Evolutionary conservation across 1,139 yeast genomes (phyloP), one percentile per base, ranked within the genome.

Genomic region (Kurtzmaniella quercitrusa): DNA sequence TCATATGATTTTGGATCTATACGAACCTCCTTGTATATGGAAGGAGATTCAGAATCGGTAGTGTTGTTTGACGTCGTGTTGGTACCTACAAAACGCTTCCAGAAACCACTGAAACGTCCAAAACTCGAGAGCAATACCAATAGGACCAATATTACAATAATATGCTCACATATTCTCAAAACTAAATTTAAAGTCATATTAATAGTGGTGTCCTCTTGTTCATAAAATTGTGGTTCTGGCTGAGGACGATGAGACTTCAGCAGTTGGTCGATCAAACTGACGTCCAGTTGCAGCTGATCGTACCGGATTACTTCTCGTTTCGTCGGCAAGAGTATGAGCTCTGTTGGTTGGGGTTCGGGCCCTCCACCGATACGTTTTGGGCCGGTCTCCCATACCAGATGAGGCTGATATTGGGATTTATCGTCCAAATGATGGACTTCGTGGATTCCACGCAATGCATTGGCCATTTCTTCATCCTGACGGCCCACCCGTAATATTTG

Each of bases 391-490:
- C 68, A 70, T 38, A 66, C 60, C 14, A 70, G 58, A 1, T 60
- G 50, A 11, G 77, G 77, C 47, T 66, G 75, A 48, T 68, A 73
- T 52, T 58, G 53, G 11, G 67, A 63, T 1, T 61, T 64, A 18
- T 67, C 50, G 10, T 60, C 52, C 31, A 72, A 57, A 18, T 58
- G 59, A 57, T 67, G 72, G 25, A 63, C 61, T 46, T 59, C 58
- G 59, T 81, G 86, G 3, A 79, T 79, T 2, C 86, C 87, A 39
- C 68, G 65, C 5, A 80, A 62, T 31, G 77, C 65, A 0, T 59
- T 52, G 34, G 67, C 73, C 19, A 62, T 63, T 15, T 51, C 52
- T 1, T 42, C 37, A 3, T 18, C 41, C 10, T 17, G 16, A 10
- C 41, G 39, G 31, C 44, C 41, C 21, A 43, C 46, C 38, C 37